These are phyloP conservation scores for Letharia lupina DNA, from an alignment of 495 filamentous ascomycete genomes.

Conservation along the genomic window DNA sequence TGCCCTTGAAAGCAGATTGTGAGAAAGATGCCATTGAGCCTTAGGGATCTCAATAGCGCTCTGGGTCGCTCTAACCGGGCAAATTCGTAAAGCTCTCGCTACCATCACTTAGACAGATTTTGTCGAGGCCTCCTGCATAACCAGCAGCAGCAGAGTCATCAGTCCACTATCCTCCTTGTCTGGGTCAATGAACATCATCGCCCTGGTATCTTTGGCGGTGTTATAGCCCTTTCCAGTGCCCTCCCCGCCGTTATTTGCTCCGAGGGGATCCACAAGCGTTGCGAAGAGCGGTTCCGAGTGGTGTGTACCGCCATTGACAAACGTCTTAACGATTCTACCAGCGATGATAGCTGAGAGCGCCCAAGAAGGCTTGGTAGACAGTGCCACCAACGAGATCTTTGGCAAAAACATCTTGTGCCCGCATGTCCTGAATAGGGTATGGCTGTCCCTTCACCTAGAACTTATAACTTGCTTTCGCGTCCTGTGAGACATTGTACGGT, in stretches of 20 bases:
- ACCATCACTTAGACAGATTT: conserved; percentile 27
- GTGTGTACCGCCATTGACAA: conserved; percentile 56
- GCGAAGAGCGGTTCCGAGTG: conserved; percentile 48
- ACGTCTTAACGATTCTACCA: conserved; percentile 48
- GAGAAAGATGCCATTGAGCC: no score
- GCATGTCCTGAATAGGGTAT: conserved; percentile 56
- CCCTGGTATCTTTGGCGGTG: conserved; percentile 49
- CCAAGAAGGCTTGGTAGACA: conserved; percentile 61
- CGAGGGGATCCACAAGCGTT: background rate
- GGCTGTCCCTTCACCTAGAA: conserved; percentile 69
- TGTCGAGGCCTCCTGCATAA: conserved; percentile 64
- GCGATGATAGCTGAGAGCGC: conserved; percentile 57
- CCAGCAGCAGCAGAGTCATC: conserved; percentile 56
- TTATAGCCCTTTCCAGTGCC: conserved; percentile 47
- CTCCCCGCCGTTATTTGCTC: conserved; percentile 35
- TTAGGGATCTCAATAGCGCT: no score
- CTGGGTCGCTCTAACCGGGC: no score
- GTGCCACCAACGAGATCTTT: conserved; percentile 51
- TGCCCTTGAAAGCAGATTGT: background rate
- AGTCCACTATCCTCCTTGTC: conserved; percentile 57
- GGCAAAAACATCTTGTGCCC: conserved; percentile 43
- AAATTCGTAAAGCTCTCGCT: no score
- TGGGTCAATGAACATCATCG: conserved; percentile 59
- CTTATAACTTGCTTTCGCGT: conserved; percentile 36
- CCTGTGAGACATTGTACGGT: conserved; percentile 22